Evolutionary conservation across 1,284 basidiomycete species (phyloP).

Genomic region (Takashimella koratensis): DNA sequence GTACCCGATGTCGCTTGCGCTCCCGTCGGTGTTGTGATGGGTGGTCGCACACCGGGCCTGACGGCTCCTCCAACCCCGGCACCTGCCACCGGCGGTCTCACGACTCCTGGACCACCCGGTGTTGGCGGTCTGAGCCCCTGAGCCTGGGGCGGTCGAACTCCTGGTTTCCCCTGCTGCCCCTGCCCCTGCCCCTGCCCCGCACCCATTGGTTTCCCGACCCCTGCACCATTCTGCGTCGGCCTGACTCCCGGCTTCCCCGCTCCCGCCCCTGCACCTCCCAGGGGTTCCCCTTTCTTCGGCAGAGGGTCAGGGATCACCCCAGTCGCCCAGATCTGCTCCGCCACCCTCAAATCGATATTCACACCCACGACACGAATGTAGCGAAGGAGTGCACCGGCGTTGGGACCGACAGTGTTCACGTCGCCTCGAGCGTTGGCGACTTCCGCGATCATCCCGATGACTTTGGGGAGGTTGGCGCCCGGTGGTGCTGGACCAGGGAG

Average conservation of each 20-base stretch:
- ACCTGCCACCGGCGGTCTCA: background rate
- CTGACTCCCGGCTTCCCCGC: conserved; percentile 2
- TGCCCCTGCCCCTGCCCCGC: background rate
- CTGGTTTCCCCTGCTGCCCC: background rate
- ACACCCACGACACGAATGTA: conserved; percentile 45
- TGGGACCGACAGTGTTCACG: conserved; percentile 43
- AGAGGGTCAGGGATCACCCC: conserved; percentile 35
- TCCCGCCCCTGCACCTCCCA: conserved; percentile 5
- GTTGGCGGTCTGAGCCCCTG: background rate
- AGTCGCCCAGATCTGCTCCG: conserved; percentile 43
- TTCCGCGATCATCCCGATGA: conserved; percentile 45
- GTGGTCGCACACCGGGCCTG: conserved; percentile 5
- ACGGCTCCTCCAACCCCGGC: conserved; percentile 1
- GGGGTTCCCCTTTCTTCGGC: conserved; percentile 7
- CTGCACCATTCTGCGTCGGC: background rate
- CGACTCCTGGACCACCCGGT: background rate
- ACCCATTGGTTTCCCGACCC: conserved; percentile 1
- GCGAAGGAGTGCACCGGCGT: conserved; percentile 37
- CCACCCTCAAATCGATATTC: conserved; percentile 40
- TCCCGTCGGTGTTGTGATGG: background rate
- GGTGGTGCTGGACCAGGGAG: conserved; percentile 39
- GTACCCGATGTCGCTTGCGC: too few relatives aligned
- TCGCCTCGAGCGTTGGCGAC: conserved; percentile 44
- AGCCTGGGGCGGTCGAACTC: background rate
- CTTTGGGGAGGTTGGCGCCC: conserved; percentile 40